Base-by-base conservation (phyloP, 164 flowering plant species). In the Echeveria elegans region DNA sequence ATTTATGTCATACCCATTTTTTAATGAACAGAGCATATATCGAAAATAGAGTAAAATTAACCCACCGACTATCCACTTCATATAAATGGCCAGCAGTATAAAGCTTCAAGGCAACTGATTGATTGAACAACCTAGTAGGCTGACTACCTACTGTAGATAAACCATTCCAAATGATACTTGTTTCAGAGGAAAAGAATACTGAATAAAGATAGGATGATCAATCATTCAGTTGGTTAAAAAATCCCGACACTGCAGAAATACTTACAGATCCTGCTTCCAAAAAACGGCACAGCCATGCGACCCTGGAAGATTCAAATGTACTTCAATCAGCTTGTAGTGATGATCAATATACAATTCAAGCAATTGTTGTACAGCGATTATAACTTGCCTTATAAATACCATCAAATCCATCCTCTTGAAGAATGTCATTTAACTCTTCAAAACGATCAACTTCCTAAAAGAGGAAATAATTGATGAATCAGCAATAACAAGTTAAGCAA, bases 231-330 rank as follows among this genome's bases (percentile, higher is more conserved):
- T 19, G 5, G 7, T 23, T 2, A 0, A 6, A 66, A 18, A 60
- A 62, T 62, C 56, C n/a, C n/a, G 30, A 32, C 30, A 64, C 70
- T n/a, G 0, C n/a, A 16, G 40, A 53, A 62, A 75, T 29, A 9
- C 82, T 80, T 83, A 88, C 97, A 66, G 63, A 56, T 88, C 73
- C 5, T 84, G 76, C 73, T 78, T 88, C 98, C 98, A 93, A 70
- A 93, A 90, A 62, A 86, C 73, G n/a, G 97, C 95, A 79, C 98
- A 93, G 11, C 98, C 98, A 85, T 87, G 50, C 98, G 92, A 68
- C 82, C 89, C 98, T 92, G 63, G 67, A 70, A 58, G 47, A 62
- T 28, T 21, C 30, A 15, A 68, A 30, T 29, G 12, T 5, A 53
- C 16, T 23, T 56, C 26, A 36, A 23, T n/a, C 24, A 11, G 28